These are phyloP conservation scores for Graphiopsis chlorocephala DNA, from an alignment of 2,329 filamentous ascomycete species.

Conservation along the genomic window DNA sequence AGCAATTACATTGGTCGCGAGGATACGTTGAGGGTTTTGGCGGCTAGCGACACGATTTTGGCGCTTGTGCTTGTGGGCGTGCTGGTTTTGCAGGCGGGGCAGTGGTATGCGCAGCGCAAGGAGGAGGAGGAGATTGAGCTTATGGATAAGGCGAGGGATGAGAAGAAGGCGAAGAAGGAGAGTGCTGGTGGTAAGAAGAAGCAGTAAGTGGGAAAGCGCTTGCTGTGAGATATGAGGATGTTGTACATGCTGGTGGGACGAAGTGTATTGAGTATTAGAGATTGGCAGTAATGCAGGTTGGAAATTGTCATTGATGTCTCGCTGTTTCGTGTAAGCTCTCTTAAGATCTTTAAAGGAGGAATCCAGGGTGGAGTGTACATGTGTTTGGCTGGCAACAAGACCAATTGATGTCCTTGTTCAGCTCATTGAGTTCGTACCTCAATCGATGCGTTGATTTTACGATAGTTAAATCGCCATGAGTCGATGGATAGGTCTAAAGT, in stretches of 20 bases:
- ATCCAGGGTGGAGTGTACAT: neutral
- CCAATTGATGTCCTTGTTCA: neutral
- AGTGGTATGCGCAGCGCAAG: conserved; percentile 98
- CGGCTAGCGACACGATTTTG: conserved; percentile 93
- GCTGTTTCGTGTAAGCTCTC: neutral
- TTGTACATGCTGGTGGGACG: neutral
- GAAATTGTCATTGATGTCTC: neutral
- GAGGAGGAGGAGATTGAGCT: conserved; percentile 75
- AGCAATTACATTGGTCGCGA: conserved; percentile 74
- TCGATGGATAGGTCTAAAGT: no score
- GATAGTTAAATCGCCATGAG: no score
- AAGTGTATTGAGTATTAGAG: neutral
- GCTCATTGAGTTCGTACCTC: no score
- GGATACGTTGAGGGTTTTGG: conserved; percentile 85
- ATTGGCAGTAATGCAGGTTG: conserved; percentile 2
- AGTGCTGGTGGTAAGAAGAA: conserved; percentile 26
- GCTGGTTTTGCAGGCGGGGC: conserved; percentile 86
- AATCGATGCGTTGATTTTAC: no score
- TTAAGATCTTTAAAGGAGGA: no score
- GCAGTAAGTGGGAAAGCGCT: conserved; percentile 24
- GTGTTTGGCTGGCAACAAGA: neutral
- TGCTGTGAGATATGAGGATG: neutral
- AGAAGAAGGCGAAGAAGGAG: conserved; percentile 45
- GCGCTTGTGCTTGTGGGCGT: conserved; percentile 90
- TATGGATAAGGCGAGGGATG: conserved; percentile 55